These are phyloP conservation scores for Metarhizium sp. DNA, from an alignment of 2,329 filamentous ascomycete genomes.

Conservation along the genomic window DNA sequence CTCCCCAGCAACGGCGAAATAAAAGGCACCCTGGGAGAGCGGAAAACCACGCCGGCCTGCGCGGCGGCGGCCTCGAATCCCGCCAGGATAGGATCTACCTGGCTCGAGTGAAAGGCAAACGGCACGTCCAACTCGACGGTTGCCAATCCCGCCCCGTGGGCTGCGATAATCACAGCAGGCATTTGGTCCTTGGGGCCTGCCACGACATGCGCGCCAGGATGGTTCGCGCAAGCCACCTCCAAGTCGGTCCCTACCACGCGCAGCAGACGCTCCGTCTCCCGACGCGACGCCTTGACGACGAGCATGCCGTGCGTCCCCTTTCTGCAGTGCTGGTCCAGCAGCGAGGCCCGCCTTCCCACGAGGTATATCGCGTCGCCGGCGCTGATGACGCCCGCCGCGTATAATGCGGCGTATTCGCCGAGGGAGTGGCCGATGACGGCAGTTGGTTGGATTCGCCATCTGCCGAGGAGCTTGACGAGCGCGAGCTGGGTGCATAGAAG, in stretches of 20 bases:
- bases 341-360: constrained; percentile 56
- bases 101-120: constrained; percentile 24
- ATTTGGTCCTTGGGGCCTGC: constrained; percentile 4
- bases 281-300: constrained; percentile 31
- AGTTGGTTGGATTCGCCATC: constrained; percentile 41
- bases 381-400: constrained; percentile 61
- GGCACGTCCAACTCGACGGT: constrained; percentile 19
- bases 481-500: constrained; percentile 31
- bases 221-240: constrained; percentile 49
- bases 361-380: constrained; percentile 63
- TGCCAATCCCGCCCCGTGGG: constrained; percentile 11
- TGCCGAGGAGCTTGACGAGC: constrained; percentile 18
- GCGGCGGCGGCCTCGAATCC: constrained; percentile 27
- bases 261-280: not conserved
- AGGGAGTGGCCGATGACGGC: constrained; percentile 54
- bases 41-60: constrained; percentile 1
- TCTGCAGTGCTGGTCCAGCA: constrained; percentile 56
- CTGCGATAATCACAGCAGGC: not conserved
- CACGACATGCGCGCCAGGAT: constrained; percentile 46
- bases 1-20: constrained; percentile 36
- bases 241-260: constrained; percentile 31
- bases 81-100: constrained; percentile 31
- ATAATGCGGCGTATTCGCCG: constrained; percentile 65
- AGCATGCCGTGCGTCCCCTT: constrained; percentile 55
- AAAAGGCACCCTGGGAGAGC: constrained; percentile 7